Evolutionary conservation across 441 rosid genomes (phyloP).

Genomic region (Croton laevigatus): DNA sequence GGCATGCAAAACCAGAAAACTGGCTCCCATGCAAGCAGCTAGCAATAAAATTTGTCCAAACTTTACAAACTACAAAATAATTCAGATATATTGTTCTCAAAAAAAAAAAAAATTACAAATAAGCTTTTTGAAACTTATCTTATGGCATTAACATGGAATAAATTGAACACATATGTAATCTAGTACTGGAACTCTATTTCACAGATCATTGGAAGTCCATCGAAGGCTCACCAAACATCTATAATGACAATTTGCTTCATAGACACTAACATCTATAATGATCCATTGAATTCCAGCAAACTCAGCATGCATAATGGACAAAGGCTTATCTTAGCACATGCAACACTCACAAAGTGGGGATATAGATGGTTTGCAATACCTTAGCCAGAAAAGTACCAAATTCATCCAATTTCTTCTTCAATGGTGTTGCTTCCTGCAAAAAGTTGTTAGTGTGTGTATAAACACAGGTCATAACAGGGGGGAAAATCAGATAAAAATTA

Average conservation of each 20-base stretch:
- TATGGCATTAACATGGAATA: neutral
- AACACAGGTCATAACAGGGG: neutral
- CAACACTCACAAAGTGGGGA: constrained; percentile 1
- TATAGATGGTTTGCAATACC: constrained; percentile 41
- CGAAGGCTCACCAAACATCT: neutral
- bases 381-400: constrained; percentile 98
- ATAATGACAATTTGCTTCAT: neutral
- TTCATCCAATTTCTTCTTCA: constrained; percentile 97
- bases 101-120: neutral
- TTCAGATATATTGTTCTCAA: neutral
- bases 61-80: neutral
- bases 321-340: neutral
- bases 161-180: neutral
- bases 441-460: constrained; percentile 16
- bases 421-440: constrained; percentile 89
- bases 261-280: neutral
- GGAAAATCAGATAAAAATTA: neutral
- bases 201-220: neutral
- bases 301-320: neutral
- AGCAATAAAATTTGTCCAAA: constrained; percentile 8
- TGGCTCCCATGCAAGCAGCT: neutral
- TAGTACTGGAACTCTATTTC: neutral
- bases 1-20: constrained; percentile 9
- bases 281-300: neutral
- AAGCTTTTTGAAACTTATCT: neutral